Percentiles rank a stretch among this genome's conserved stretches.
phyloP scores from a whole-genome alignment of 2,329 filamentous ascomycete genomes.

The Arthroderma uncinatum region DNA sequence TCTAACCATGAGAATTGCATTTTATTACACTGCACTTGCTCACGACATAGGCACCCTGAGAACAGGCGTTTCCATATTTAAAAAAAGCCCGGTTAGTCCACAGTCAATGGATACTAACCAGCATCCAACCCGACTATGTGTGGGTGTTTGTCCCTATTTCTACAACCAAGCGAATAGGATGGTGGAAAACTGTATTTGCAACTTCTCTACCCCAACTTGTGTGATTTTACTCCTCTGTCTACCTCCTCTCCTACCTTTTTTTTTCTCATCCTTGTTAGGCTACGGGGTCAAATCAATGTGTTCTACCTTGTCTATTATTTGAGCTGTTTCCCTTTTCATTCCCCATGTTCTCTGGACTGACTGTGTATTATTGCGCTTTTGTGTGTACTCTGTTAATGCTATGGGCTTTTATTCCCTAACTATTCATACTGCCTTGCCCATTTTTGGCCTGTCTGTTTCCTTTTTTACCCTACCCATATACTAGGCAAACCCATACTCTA shows the following conservation, averaged over 20 bases:
- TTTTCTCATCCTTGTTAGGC: background rate
- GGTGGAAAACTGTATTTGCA: background rate
- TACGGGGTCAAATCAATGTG: background rate
- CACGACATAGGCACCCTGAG: background rate
- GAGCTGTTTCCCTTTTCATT: background rate
- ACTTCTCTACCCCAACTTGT: background rate
- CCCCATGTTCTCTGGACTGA: background rate
- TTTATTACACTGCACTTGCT: background rate
- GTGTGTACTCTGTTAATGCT: constrained; percentile 5
- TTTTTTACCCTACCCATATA: background rate
- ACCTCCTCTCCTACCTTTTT: background rate
- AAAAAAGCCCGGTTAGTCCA: background rate
- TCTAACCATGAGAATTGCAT: background rate
- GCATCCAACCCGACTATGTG: no score
- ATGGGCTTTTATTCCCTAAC: background rate
- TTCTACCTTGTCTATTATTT: constrained; percentile 11
- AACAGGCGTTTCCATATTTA: background rate
- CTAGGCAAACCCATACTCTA: background rate
- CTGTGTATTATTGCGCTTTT: background rate
- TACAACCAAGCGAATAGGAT: background rate
- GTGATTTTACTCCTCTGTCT: background rate
- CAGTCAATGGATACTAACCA: no score
- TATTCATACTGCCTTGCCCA: background rate
- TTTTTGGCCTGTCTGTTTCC: background rate
- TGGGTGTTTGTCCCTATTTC: background rate